Percentiles rank a stretch among this genome's conserved stretches.
Evolutionary conservation across 306 rosid species (phyloP).

Genomic region (Acmispon strigosus): DNA sequence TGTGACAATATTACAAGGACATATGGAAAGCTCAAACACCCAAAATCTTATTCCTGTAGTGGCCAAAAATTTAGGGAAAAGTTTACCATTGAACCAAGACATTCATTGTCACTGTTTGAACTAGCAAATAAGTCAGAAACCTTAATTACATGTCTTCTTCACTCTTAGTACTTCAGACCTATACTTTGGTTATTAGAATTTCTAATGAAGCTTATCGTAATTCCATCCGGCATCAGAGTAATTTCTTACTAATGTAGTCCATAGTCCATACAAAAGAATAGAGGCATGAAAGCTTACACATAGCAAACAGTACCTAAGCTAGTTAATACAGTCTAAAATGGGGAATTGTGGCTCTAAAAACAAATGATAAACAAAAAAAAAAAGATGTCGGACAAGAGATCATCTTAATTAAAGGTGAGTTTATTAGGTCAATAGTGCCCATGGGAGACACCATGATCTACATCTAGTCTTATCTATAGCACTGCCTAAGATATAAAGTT

Average conservation of each 20-base stretch:
- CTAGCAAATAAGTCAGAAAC: background rate
- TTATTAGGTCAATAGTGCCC: background rate
- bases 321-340: background rate
- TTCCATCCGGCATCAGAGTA: background rate
- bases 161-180: background rate
- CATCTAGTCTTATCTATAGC: background rate
- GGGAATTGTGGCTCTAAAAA: background rate
- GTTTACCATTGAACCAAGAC: background rate
- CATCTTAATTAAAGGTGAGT: background rate
- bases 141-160: background rate
- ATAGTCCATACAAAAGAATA: background rate
- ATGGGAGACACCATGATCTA: background rate
- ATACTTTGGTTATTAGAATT: background rate
- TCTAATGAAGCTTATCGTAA: background rate
- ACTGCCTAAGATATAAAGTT: background rate
- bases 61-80: background rate
- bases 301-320: background rate
- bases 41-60: background rate
- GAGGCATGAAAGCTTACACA: background rate
- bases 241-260: background rate
- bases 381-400: background rate
- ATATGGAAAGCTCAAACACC: background rate
- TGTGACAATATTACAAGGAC: no score
- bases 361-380: background rate
- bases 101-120: background rate